phyloP scores from a whole-genome alignment of 805 yeast genomes.

The Kodamaea kaohsiungensis region DNA sequence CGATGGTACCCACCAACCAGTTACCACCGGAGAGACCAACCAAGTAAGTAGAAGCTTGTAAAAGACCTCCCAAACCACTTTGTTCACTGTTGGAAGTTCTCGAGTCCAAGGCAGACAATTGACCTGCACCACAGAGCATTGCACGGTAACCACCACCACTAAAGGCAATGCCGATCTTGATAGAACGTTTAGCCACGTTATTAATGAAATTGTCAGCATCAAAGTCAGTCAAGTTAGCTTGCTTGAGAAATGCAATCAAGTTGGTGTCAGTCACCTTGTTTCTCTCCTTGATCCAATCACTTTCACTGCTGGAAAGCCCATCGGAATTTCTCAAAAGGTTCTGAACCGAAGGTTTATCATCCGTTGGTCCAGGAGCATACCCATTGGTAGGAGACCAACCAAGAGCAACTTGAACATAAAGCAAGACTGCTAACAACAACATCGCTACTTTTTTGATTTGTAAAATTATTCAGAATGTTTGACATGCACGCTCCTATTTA shows the following conservation, averaged over 20 bases:
- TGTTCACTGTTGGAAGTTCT: conserved; percentile 29
- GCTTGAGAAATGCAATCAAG: conserved; percentile 46
- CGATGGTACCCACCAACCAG: conserved; percentile 66
- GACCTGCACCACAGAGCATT: conserved; percentile 59
- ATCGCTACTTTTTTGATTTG: neutral
- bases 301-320: conserved; percentile 47
- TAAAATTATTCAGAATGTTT: neutral
- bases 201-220: conserved; percentile 44
- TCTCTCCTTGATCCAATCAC: conserved; percentile 52
- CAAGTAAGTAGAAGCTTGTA: conserved; percentile 70
- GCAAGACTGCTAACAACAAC: conserved; percentile 1
- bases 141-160: conserved; percentile 93
- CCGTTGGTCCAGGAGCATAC: conserved; percentile 61
- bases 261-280: conserved; percentile 47
- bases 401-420: neutral
- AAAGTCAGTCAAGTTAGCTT: conserved; percentile 48
- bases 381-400: conserved; percentile 38
- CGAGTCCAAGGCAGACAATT: conserved; percentile 39
- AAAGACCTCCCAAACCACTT: conserved; percentile 46
- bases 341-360: conserved; percentile 46
- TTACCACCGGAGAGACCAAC: conserved; percentile 68
- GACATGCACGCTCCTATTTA: neutral
- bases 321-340: conserved; percentile 47
- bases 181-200: conserved; percentile 38
- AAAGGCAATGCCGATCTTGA: conserved; percentile 56